phyloP scores from a whole-genome alignment of 2,329 filamentous ascomycete genomes.

The Annulohypoxylon truncatum region DNA sequence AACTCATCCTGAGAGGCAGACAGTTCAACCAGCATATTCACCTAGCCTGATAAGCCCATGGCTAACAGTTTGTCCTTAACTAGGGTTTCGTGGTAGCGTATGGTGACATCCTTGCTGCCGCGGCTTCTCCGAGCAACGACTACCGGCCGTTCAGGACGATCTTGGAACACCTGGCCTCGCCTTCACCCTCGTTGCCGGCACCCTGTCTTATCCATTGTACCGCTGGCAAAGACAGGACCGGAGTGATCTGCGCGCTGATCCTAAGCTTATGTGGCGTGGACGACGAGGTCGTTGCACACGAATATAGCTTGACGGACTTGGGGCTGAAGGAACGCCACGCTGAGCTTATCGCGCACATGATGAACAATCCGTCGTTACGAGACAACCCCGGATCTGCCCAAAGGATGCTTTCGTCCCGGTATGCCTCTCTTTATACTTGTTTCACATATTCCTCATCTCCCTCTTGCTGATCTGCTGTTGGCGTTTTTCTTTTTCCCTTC shows the following conservation, averaged over 20 bases:
- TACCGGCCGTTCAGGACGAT: slow-evolving; percentile 66
- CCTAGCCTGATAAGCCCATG: background rate
- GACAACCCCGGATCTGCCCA: slow-evolving; percentile 58
- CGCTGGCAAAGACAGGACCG: slow-evolving; percentile 76
- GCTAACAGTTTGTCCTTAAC: slow-evolving; percentile 26
- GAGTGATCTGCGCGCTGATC: slow-evolving; percentile 70
- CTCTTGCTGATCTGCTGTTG: background rate
- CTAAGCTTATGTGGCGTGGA: slow-evolving; percentile 68
- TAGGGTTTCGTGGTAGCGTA: slow-evolving; percentile 74
- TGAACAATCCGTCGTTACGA: slow-evolving; percentile 62
- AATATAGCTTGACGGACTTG: slow-evolving; percentile 70
- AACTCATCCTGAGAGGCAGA: slow-evolving; percentile 22
- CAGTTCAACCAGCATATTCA: slow-evolving; percentile 14
- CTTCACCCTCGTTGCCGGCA: slow-evolving; percentile 56
- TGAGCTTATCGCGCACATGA: slow-evolving; percentile 57
- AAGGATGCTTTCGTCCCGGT: slow-evolving; percentile 60
- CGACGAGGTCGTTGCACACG: slow-evolving; percentile 64
- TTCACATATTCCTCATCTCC: background rate
- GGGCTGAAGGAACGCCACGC: slow-evolving; percentile 57
- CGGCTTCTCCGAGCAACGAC: slow-evolving; percentile 56
- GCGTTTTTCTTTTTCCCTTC: background rate
- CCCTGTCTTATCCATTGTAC: slow-evolving; percentile 72
- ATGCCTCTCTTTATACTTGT: slow-evolving; percentile 36
- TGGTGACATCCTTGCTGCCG: slow-evolving; percentile 67
- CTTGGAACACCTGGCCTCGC: slow-evolving; percentile 65